A percentile compares a stretch with the other conserved stretches of the same genome.
Conservation (phyloP, 352 stramenopile species). For the Phytophthora pini region DNA sequence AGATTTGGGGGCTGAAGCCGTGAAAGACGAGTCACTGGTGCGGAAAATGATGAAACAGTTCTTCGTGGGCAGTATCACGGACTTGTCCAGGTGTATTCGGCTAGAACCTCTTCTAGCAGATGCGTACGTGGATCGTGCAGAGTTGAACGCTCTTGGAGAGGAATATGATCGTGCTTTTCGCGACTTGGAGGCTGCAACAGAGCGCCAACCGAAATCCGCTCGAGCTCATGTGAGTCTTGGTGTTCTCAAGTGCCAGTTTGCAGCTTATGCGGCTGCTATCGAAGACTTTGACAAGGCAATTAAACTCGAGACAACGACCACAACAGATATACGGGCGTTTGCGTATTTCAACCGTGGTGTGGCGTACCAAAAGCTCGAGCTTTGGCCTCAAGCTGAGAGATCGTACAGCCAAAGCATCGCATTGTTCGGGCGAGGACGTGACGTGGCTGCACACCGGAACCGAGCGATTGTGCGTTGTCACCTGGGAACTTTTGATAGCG, state of each 20-base stretch:
- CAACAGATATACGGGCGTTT: slow-evolving; percentile 20
- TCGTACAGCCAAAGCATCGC: slow-evolving; percentile 68
- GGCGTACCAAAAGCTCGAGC: slow-evolving; percentile 69
- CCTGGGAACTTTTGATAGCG: slow-evolving; percentile 55
- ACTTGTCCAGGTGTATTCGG: slow-evolving; percentile 72
- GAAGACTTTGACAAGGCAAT: slow-evolving; percentile 74
- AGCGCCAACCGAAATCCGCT: slow-evolving; percentile 54
- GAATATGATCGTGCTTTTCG: slow-evolving; percentile 70
- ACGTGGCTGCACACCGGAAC: slow-evolving; percentile 70
- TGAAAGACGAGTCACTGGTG: slow-evolving; percentile 57
- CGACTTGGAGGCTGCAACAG: slow-evolving; percentile 62
- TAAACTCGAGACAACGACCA: slow-evolving; percentile 48
- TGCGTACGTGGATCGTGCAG: slow-evolving; percentile 71
- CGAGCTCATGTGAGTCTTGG: slow-evolving; percentile 68
- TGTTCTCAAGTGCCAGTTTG: slow-evolving; percentile 85
- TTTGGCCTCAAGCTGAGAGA: slow-evolving; percentile 69
- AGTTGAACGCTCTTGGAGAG: slow-evolving; percentile 66
- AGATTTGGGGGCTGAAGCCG: slow-evolving; percentile 44
- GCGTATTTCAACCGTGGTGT: slow-evolving; percentile 74
- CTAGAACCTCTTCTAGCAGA: slow-evolving; percentile 62
- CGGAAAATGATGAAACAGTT: slow-evolving; percentile 59
- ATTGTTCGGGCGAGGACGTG: slow-evolving; percentile 40
- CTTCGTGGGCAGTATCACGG: slow-evolving; percentile 56
- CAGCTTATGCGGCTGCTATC: slow-evolving; percentile 65
- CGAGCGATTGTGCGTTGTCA: slow-evolving; percentile 71